Percentiles rank a stretch among this genome's conserved stretches.
Evolutionary conservation across 768 basidiomycete genomes (phyloP).

Genomic region (Tremella fuciformis): DNA sequence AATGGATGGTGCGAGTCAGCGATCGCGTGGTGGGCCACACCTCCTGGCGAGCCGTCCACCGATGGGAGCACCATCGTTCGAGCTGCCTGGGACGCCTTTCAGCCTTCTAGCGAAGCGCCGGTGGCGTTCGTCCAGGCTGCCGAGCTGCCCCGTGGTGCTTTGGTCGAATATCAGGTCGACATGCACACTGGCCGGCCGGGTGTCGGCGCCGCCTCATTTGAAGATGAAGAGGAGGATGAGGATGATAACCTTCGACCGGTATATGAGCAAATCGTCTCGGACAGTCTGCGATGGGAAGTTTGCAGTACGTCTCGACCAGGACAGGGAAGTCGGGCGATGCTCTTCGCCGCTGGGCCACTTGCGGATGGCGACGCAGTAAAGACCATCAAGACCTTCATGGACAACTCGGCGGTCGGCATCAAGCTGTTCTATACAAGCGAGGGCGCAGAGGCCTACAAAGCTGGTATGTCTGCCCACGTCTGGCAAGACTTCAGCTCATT

Average conservation of each 20-base stretch:
- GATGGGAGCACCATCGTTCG: no score
- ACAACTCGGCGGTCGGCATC: constrained; percentile 9
- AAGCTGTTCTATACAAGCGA: constrained; percentile 8
- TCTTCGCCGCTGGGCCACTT: constrained; percentile 18
- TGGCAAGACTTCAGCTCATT: not conserved
- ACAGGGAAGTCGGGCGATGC: constrained; percentile 18
- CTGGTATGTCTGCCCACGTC: not conserved
- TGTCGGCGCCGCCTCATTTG: not conserved
- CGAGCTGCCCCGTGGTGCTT: constrained; percentile 51
- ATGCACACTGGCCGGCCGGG: constrained; percentile 43
- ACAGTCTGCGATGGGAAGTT: constrained; percentile 24
- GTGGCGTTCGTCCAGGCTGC: constrained; percentile 48
- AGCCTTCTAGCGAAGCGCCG: constrained; percentile 18
- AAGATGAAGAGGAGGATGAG: constrained; percentile 23
- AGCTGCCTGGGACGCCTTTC: not conserved
- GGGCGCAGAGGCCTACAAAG: not conserved
- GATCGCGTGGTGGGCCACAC: constrained; percentile 65
- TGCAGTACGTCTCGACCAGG: constrained; percentile 11
- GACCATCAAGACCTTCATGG: not conserved
- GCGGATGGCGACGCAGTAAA: not conserved
- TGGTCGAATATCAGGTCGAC: constrained; percentile 55
- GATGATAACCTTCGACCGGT: constrained; percentile 27
- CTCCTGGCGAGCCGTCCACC: not conserved
- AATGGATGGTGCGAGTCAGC: constrained; percentile 62
- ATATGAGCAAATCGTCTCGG: constrained; percentile 3